Percentiles rank a stretch among this genome's conserved stretches.
These are phyloP conservation scores for Meyerozyma guilliermondii DNA, from an alignment of 1,139 yeast genomes.

Conservation along the genomic window DNA sequence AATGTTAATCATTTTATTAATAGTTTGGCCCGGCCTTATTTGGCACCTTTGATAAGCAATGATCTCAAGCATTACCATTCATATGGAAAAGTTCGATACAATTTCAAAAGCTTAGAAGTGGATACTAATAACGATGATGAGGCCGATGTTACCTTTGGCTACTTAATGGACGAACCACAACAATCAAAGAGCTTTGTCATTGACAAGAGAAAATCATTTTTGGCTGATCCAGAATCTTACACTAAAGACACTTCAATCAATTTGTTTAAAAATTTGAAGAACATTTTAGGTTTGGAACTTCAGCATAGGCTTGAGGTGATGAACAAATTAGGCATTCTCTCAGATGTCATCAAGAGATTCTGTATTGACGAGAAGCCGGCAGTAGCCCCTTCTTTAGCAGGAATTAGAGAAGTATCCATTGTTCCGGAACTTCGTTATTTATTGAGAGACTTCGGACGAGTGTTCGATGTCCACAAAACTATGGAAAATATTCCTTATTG, in stretches of 20 bases:
- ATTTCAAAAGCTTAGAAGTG: slow-evolving; percentile 6
- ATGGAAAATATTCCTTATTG: slow-evolving; percentile 80
- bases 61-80: slow-evolving; percentile 63
- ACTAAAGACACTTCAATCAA: slow-evolving; percentile 29
- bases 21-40: slow-evolving; percentile 86
- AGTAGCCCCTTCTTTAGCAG: slow-evolving; percentile 50
- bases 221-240: slow-evolving; percentile 17
- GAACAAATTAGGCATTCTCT: slow-evolving; percentile 72
- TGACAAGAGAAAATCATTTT: slow-evolving; percentile 3
- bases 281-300: slow-evolving; percentile 52
- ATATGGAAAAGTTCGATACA: slow-evolving; percentile 31
- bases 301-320: slow-evolving; percentile 80
- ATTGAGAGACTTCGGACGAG: slow-evolving; percentile 61
- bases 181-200: slow-evolving; percentile 1
- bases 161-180: slow-evolving; percentile 2
- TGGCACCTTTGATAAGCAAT: slow-evolving; percentile 82
- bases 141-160: slow-evolving; percentile 2
- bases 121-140: neutral
- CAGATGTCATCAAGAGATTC: slow-evolving; percentile 65
- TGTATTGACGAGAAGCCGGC: slow-evolving; percentile 88
- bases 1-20: slow-evolving; percentile 91
- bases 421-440: slow-evolving; percentile 81
- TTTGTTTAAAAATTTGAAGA: slow-evolving; percentile 30
- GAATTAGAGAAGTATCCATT: slow-evolving; percentile 68
- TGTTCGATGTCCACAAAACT: slow-evolving; percentile 68